Evolutionary conservation across 257 asterid species (phyloP).

Genomic region (Cinchona pubescens): DNA sequence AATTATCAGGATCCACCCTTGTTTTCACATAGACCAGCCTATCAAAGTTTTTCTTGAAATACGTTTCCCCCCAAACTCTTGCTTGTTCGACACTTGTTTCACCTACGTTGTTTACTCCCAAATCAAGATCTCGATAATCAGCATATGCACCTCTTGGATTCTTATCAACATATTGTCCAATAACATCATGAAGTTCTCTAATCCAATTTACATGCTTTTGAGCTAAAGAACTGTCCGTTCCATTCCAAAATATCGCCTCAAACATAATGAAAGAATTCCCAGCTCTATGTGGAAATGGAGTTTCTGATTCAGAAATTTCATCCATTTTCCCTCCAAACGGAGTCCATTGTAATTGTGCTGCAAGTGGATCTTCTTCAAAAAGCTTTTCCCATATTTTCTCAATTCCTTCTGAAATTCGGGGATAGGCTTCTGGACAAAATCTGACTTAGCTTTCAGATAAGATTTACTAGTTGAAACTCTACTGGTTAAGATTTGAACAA

Average conservation of each 20-base stretch:
- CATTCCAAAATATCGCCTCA: not conserved
- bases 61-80: slow-evolving; percentile 9
- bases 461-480: slow-evolving; percentile 3
- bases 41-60: slow-evolving; percentile 20
- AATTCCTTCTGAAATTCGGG: slow-evolving; percentile 1
- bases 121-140: slow-evolving; percentile 21
- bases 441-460: not conserved
- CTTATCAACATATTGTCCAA: not conserved
- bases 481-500: not conserved
- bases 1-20: slow-evolving; percentile 19
- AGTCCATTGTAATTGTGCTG: not conserved
- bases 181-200: not conserved
- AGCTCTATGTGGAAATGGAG: not conserved
- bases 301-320: not conserved
- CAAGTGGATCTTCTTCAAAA: not conserved
- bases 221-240: not conserved
- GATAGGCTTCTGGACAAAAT: slow-evolving; percentile 5
- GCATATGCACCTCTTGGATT: slow-evolving; percentile 14
- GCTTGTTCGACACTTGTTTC: slow-evolving; percentile 10
- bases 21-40: slow-evolving; percentile 20
- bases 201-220: not conserved
- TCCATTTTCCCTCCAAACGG: not conserved
- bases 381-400: not conserved
- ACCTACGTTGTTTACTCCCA: slow-evolving; percentile 6
- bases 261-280: not conserved